A percentile compares a stretch with the other conserved stretches of the same genome.
Conservation (phyloP, 1,284 basidiomycete genomes). For the Leccinum brunneo-olivaceum region DNA sequence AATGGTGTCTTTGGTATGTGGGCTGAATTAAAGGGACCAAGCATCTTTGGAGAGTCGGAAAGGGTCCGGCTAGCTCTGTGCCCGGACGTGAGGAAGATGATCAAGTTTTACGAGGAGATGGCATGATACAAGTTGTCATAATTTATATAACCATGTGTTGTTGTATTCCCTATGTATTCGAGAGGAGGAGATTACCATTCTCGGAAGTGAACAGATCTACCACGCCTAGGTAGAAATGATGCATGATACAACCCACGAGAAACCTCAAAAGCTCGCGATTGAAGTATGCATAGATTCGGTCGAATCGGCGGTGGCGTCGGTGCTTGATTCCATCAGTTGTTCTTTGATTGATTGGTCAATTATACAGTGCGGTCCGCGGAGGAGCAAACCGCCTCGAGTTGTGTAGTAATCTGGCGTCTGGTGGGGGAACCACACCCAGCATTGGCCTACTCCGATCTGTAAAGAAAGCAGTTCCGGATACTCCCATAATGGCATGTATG, state of each 20-base stretch:
- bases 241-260: conserved; percentile 5
- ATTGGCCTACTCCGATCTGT: conserved; percentile 60
- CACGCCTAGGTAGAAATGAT: no score
- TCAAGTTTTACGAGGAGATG: conserved; percentile 52
- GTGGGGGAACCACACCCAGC: conserved; percentile 76
- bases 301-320: conserved; percentile 63
- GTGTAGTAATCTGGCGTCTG: conserved; percentile 64
- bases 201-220: conserved; percentile 1
- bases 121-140: no score
- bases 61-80: conserved; percentile 61
- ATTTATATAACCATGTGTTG: no score
- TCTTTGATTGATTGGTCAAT: conserved; percentile 8
- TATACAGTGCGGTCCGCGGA: conserved; percentile 54
- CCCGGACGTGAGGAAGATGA: conserved; percentile 51
- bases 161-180: not conserved
- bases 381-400: conserved; percentile 74
- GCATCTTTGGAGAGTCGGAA: conserved; percentile 52
- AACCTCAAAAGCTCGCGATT: conserved; percentile 33
- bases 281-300: conserved; percentile 80
- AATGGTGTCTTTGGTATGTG: conserved; percentile 40
- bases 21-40: conserved; percentile 45
- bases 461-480: conserved; percentile 37
- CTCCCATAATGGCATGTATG: conserved; percentile 66
- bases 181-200: conserved; percentile 2
- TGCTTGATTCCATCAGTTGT: conserved; percentile 13